Evolutionary conservation across 139 green algal species (phyloP), one percentile per base, ranked within the genome.

Genomic region (Picochlorum sp.): DNA sequence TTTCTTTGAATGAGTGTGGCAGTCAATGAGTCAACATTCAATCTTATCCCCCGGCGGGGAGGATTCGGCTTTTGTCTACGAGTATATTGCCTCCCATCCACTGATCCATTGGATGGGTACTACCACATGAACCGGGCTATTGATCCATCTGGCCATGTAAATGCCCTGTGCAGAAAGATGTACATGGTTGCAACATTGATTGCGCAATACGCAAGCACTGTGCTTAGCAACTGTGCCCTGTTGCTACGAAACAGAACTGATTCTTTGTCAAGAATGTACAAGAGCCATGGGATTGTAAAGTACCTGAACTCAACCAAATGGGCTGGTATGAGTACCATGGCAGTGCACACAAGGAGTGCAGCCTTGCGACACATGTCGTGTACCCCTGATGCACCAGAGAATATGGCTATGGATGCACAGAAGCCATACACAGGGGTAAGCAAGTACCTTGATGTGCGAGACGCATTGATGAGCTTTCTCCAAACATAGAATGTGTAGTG

Each of bases 401-500:
- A 41, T 41, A 41, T 41, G 34, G 34, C 34, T 11, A 41, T 41
- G 2, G 7, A 41, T 41, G 34, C 34, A 11, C 34, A 59, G 6
- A 61, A 70, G 0, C 83, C 26, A 57, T 89, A 88, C 6, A 56
- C 23, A 7, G 83, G 83, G 9, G 81, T 49, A 15, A 92, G 65
- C 7, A 45, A 54, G 37, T 77, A 86, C 3, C 75, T 66, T 5
- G 66, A 38, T 11, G 30, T 38, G 6, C 16, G 23, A 5, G 63
- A 49, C 11, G 45, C 51, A 14, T 49, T 52, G 11, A 92, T 21
- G 7, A 88, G 1, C 9, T 65, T 62, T 31, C 83, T 80, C 88
- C 90, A 96, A 5, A 96, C 14, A 74, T 97, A 97, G 64, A 97
- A 97, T 0, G 78, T 86, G 70, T 93, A 95, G 75, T 97, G 91